Evolutionary conservation across 768 basidiomycete species (phyloP), one percentile per base, ranked within the genome.

Genomic region (Galerina marginata): DNA sequence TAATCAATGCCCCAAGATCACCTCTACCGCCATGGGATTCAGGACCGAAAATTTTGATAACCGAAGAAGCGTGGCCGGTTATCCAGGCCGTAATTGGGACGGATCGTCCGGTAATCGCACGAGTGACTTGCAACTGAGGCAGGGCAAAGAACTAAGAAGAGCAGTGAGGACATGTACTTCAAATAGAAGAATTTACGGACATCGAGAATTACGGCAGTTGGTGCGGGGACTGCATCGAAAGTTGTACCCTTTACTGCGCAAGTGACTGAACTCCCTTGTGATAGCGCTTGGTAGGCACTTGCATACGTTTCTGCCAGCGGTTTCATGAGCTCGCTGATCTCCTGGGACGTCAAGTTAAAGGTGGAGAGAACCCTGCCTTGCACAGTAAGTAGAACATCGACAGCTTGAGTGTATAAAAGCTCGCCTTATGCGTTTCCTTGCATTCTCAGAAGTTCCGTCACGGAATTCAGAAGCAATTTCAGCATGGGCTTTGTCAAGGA

Each of bases 171-270:
- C 9, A 14, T 11, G 25, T 1, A 39, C 25, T 29, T 9, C 15
- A 20, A 38, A 45, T 46, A 36, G 20, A 25, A 26, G 15, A 15
- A 36, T n/a, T 1, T 26, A 57, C 56, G 4, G 16, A 61, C 64
- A 43, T 65, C 64, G 23, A 50, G 26, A 16, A 65, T 54, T 11
- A 62, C 51, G 3, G 38, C 55, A 4, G 52, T 26, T 20, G 64
- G 64, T 9, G 61, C 37, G 16, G 61, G 45, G 6, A 60, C 48
- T 1, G 58, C 58, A 14, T 58, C 51, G 23, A 62, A 62, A 4
- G 33, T 37, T 37, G 38, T 58, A 2, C 54, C 58, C 9, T 49
- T 60, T 12, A 54, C 38, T n/a, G 58, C 54, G 39, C 64, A 65
- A 5, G 55, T 57, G n/a, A 65, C 33, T n/a, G 64, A 47, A 10